Base-by-base conservation (phyloP, 1,139 yeast species). In the Suhomyces coccinellae region DNA sequence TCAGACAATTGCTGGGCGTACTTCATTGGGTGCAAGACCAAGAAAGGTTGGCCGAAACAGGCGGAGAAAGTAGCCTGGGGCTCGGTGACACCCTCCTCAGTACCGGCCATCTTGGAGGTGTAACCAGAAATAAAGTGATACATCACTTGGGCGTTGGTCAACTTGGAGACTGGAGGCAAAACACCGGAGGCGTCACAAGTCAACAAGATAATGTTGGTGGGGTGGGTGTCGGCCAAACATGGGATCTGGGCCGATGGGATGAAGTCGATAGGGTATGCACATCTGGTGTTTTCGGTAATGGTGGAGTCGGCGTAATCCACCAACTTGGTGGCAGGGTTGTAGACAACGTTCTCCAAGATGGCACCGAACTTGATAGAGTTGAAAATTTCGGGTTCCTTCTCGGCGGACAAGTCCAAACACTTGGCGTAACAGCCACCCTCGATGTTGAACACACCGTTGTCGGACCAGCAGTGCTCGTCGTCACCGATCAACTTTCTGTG, bases 391-490 rank as follows among this genome's bases (percentile, higher is more conserved):
- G 99, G 99, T 76, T 93, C 99, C 73, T 87, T 91, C 74, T 89
- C 97, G 53, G 78, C 85, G 47, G 91, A 77, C 57, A 93, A 79
- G 63, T 90, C 97, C 58, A 93, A 78, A 76, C 98, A 91, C 75
- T 93, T 93, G 65, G 98, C 98, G 77, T 93, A 93, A 78, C 99
- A 93, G 55, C 99, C 99, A 73, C 99, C 99, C 77, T 93, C 99
- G 64, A 93, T 91, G 82, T 93, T 93, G 84, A 93, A 93, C 51
- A 93, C 97, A 75, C 99, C 99, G 57, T 87, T 77, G 71, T 93
- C 96, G 30, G 97, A 87, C 99, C 99, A 93, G 77, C 98, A 93
- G 77, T 93, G 99, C 76, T 93, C 99, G 67, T 93, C 99, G 67
- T 93, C 99, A 70, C 99, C 99, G 65, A 93, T 93, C 69, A 93